phyloP scores from a whole-genome alignment of 225 moss, liverwort and hornwort genomes.

The Sphagnum tenellum region DNA sequence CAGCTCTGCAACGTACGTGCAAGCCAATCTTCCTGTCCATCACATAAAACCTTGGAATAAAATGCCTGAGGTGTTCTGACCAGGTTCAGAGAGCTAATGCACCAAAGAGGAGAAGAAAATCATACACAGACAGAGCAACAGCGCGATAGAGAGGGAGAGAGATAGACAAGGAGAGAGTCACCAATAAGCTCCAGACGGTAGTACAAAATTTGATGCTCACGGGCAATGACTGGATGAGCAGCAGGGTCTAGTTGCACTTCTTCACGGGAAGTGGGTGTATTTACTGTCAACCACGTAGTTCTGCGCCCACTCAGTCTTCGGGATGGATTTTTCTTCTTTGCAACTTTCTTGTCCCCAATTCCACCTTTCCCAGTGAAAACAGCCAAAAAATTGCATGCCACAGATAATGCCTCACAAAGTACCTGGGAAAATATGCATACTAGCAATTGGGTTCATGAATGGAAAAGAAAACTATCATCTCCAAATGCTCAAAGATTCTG shows the following conservation, averaged over 20 bases:
- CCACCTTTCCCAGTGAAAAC: conserved; percentile 26
- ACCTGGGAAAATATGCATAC: conserved; percentile 13
- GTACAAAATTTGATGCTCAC: conserved; percentile 69
- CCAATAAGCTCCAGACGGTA: conserved; percentile 67
- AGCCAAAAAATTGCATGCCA: conserved; percentile 41
- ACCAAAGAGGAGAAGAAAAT: too few relatives aligned
- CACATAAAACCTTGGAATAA: neutral
- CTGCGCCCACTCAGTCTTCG: conserved; percentile 18
- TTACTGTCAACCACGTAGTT: conserved; percentile 15
- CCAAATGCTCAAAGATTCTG: too few relatives aligned
- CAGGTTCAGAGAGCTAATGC: too few relatives aligned
- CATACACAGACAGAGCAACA: too few relatives aligned
- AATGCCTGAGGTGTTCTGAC: too few relatives aligned
- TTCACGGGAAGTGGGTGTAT: conserved; percentile 13
- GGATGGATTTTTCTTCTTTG: conserved; percentile 4
- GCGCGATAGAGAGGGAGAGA: neutral
- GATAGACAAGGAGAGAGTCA: conserved; percentile 4
- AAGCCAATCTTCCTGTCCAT: conserved; percentile 48
- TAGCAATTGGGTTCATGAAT: too few relatives aligned
- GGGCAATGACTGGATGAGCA: conserved; percentile 37
- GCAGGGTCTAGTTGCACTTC: conserved; percentile 22
- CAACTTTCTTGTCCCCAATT: conserved; percentile 1
- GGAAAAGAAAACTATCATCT: too few relatives aligned
- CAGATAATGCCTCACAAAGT: conserved; percentile 41
- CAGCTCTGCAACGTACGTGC: conserved; percentile 49